Conservation (phyloP, 768 basidiomycete genomes). For the Chalciporus sphaerocephalus region DNA sequence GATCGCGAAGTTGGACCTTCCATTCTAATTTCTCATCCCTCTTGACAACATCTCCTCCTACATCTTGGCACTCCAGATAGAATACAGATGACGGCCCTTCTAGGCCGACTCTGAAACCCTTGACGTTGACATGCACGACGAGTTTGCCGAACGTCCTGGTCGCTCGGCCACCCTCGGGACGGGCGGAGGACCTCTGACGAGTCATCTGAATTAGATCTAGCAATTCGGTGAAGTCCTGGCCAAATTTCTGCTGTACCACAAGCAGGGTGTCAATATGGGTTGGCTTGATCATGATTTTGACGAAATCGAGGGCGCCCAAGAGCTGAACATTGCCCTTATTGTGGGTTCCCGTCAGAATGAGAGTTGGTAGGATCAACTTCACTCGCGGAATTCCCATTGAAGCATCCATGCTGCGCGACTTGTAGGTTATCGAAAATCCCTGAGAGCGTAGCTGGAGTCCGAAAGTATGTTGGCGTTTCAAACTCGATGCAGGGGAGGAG, state of each 20-base stretch:
- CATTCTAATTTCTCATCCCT: constrained; percentile 45
- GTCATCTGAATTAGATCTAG: constrained; percentile 62
- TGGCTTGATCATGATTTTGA: constrained; percentile 73
- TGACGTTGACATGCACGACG: constrained; percentile 58
- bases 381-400: constrained; percentile 45
- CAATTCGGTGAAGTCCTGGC: constrained; percentile 82
- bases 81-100: constrained; percentile 70
- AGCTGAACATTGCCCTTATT: constrained; percentile 43
- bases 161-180: constrained; percentile 5
- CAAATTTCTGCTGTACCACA: constrained; percentile 83
- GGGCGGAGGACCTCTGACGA: constrained; percentile 31
- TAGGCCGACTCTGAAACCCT: constrained; percentile 76
- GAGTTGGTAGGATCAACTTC: constrained; percentile 60
- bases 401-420: constrained; percentile 33
- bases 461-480: constrained; percentile 42
- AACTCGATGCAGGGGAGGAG: constrained; percentile 32
- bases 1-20: constrained; percentile 66
- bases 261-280: constrained; percentile 81
- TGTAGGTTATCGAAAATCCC: constrained; percentile 53
- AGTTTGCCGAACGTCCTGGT: constrained; percentile 32
- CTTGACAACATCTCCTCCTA: constrained; percentile 58
- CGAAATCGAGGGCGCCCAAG: constrained; percentile 59
- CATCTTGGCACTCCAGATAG: constrained; percentile 70
- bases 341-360: constrained; percentile 61
- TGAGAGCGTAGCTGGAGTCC: constrained; percentile 65